These are phyloP conservation scores for Neonectria hederae DNA, from an alignment of 2,329 filamentous ascomycete genomes.

Conservation along the genomic window DNA sequence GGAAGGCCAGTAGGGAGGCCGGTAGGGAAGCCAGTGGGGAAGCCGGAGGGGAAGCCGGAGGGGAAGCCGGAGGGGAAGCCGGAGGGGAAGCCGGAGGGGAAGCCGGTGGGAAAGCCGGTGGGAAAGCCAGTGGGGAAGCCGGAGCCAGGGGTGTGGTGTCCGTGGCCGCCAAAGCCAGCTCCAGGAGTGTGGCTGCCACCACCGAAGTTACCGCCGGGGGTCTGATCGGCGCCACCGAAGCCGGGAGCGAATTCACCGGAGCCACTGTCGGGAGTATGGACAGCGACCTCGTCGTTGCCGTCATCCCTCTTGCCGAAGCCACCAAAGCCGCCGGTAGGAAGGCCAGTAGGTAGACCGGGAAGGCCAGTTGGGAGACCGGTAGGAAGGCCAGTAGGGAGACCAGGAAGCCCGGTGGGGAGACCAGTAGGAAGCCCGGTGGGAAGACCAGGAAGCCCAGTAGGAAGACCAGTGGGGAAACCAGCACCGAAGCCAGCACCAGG, in stretches of 20 bases:
- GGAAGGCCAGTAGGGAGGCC: neutral
- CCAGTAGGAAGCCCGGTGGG: no score
- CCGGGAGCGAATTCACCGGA: no score
- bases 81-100: neutral
- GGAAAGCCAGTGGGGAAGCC: constrained; percentile 3
- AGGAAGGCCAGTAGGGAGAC: neutral
- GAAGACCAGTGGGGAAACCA: constrained; percentile 1
- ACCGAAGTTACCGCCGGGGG: no score
- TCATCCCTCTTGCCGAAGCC: constrained; percentile 15
- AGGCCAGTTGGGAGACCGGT: neutral
- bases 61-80: constrained; percentile 1
- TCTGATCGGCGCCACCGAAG: no score
- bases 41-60: constrained; percentile 2
- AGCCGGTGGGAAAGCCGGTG: neutral
- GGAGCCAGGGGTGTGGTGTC: constrained; percentile 1
- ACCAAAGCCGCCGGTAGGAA: constrained; percentile 14
- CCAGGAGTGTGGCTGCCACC: constrained; percentile 21
- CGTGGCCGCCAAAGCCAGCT: constrained; percentile 8
- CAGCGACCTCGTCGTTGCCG: neutral
- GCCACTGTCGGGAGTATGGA: neutral
- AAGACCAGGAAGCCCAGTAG: no score
- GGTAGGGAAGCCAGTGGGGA: constrained; percentile 1
- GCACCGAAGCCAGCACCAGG: neutral
- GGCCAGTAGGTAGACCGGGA: neutral
- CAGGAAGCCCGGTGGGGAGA: no score